These are phyloP conservation scores for Coriolopsis trogii DNA, from an alignment of 1,284 basidiomycete genomes.

Conservation along the genomic window DNA sequence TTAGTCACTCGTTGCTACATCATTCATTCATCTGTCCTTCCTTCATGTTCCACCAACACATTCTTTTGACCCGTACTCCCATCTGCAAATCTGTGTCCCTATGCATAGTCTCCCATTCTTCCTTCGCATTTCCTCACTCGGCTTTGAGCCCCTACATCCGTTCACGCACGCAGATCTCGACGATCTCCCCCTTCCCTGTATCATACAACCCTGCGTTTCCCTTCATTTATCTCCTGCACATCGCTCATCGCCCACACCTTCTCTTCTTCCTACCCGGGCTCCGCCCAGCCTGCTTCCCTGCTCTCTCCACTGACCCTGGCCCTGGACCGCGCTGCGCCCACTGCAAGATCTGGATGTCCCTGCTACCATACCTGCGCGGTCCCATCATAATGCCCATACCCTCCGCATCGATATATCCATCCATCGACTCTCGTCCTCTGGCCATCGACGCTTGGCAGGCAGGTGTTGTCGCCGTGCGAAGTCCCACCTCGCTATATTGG, in stretches of 20 bases:
- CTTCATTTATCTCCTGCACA: background rate
- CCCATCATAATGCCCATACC: slow-evolving; percentile 20
- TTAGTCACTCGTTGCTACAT: slow-evolving; percentile 1
- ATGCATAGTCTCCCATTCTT: background rate
- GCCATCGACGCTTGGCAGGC: slow-evolving; percentile 3
- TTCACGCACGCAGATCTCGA: slow-evolving; percentile 21
- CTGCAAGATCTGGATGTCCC: slow-evolving; percentile 4
- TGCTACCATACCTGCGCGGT: slow-evolving; percentile 5
- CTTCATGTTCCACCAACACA: background rate
- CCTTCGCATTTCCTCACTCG: background rate
- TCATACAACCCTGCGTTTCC: slow-evolving; percentile 14
- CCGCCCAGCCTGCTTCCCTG: background rate
- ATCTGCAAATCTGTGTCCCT: background rate
- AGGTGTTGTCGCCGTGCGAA: slow-evolving; percentile 3
- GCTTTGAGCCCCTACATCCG: background rate
- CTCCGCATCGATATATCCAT: slow-evolving; percentile 20
- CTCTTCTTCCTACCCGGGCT: slow-evolving; percentile 2
- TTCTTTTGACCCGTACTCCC: slow-evolving; percentile 9
- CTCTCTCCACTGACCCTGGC: background rate
- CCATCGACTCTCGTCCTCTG: too few species aligned
- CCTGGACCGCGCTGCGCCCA: background rate
- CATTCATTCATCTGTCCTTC: background rate
- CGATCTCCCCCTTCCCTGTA: slow-evolving; percentile 22
- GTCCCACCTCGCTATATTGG: background rate
- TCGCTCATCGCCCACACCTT: background rate